Base-by-base conservation (phyloP, 2,329 filamentous ascomycete genomes). In the Trichoderma semiorbis region DNA sequence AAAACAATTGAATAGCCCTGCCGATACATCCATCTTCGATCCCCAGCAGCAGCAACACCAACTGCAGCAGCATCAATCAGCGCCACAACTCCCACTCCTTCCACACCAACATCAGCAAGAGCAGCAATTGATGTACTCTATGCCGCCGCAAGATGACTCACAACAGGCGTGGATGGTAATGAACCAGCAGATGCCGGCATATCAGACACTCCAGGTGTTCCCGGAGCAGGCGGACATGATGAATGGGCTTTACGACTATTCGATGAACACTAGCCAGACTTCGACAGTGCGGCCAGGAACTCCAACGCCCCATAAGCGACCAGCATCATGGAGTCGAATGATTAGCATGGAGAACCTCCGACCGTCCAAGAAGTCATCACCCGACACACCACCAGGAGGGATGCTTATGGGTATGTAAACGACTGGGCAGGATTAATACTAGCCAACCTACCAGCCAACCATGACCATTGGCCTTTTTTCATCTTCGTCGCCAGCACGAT, bases 301-400 rank as follows among this genome's bases (percentile, higher is more conserved):
- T 24, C 81, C 81, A 7, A 79, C 80, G 16, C 81, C 81, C 2
- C 77, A 81, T 69, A 83, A 83, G 72, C 78, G 81, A 69, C 81
- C 81, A 26, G 81, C 78, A 30, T 82, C 81, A 5, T 83, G 81
- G 81, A 79, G 79, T 16, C 80, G 81, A 64, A 75, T 81, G 34
- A 76, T 81, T 26, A 81, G 79, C 74, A 80, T 83, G 73, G 81
- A 83, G 72, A 80, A 78, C 71, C 72, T 82, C 28, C 79, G 80
- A 8, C 80, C 81, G 5, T 77, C 77, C 74, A 82, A 81, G 77
- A 80, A 81, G 74, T 74, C 76, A 14, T 77, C 75, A 24, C 69
- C 74, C 2, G 78, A 78, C 50, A 72, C 75, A 65, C 66, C 66
- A 8, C 67, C 67, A 3, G 72, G 72, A 5, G 72, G 72, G n/a